Evolutionary conservation across 371 early-diverging fungal species (phyloP).

Genomic region (Dinochytrium kinnereticum): DNA sequence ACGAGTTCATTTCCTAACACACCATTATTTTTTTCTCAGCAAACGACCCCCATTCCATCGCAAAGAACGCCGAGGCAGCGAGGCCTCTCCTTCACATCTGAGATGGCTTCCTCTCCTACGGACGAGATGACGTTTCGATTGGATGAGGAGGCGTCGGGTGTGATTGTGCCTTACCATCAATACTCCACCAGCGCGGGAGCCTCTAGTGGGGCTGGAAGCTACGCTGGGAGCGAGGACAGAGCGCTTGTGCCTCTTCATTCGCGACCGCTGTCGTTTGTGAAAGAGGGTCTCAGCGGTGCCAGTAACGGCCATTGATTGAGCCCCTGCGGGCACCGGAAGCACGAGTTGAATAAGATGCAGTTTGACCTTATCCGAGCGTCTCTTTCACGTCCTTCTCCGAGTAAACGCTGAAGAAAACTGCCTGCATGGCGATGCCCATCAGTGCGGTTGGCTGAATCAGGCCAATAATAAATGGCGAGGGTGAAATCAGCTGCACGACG

Average conservation of each 20-base stretch:
- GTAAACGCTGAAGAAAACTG: not conserved
- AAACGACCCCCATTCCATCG: not conserved
- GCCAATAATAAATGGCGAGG: no score
- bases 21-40: not conserved
- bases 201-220: not conserved
- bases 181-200: not conserved
- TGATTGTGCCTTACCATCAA: constrained; percentile 2
- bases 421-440: not conserved
- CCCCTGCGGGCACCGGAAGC: no score
- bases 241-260: not conserved
- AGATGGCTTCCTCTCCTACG: not conserved
- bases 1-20: not conserved
- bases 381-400: no score
- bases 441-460: no score
- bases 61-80: not conserved
- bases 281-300: no score
- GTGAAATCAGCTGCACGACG: no score
- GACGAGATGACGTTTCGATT: not conserved
- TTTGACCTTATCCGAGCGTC: no score
- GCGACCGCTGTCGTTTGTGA: no score
- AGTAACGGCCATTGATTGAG: no score
- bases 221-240: not conserved
- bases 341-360: no score
- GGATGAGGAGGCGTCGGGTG: not conserved
- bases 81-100: not conserved